Base-by-base conservation (phyloP, 257 asterid species). In the Euphrasia confusa region DNA sequence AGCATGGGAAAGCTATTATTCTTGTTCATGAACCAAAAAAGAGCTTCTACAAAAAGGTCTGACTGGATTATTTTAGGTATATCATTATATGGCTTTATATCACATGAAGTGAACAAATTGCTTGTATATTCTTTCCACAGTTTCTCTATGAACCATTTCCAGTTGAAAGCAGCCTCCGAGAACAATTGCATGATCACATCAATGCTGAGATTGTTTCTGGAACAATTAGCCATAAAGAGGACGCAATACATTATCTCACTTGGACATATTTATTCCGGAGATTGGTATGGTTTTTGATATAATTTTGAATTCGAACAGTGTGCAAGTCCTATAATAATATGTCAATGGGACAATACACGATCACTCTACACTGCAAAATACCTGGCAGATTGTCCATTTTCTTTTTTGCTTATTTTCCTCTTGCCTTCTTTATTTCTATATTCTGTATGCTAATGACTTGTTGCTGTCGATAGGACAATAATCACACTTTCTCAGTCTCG, bases 61-160 rank as follows among this genome's bases (percentile, higher is more conserved):
- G 52, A 17, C 44, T 66, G 30, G 13, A 48, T 42, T 45, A 32
- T 60, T 71, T 17, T 54, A 40, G 56, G 39, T 40, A 27, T 56
- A 13, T 64, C 60, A 58, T 37, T 65, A 13, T 47, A 63, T 21
- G 28, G 28, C 54, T 49, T 64, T 28, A 27, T 64, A 45, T 58
- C 8, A 35, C 75, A 49, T 37, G 27, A 58, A 63, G 32, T 61
- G 63, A 61, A 75, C 63, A 64, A 64, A 50, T 8, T 70, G 35
- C 60, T 68, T 72, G 6, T 3, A 18, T 66, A 21, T 65, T 48
- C 9, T 40, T 64, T 54, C 50, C 65, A 71, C 89, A 92, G 99
- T 92, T 92, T 78, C 95, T 92, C 45, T 92, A 92, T 26, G 99
- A 92, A 76, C 97, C 99, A 69, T 92, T 92, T 80, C 99, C 99